Conservation (phyloP, 208 protist species). For the Trichomonas gallinae region DNA sequence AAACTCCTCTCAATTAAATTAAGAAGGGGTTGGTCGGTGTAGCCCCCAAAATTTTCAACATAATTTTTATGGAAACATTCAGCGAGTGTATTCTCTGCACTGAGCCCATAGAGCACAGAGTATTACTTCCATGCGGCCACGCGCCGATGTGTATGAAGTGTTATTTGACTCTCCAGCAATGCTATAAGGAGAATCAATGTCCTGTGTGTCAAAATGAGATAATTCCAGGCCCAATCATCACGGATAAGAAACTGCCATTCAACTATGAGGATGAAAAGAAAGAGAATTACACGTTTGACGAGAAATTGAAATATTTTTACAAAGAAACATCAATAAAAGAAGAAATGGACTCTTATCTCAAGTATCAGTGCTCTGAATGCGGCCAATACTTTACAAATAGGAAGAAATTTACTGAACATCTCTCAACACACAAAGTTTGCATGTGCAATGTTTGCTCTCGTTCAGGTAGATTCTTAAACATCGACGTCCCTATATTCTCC, state of each 20-base stretch:
- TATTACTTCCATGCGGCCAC: background rate
- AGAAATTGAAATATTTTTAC: background rate
- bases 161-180: background rate
- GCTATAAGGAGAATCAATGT: background rate
- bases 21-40: too few relatives aligned
- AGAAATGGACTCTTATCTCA: background rate
- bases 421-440: background rate
- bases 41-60: too few relatives aligned
- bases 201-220: background rate
- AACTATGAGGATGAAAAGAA: background rate
- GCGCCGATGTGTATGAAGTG: background rate
- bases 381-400: too few relatives aligned
- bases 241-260: too few relatives aligned
- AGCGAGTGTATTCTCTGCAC: background rate
- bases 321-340: background rate
- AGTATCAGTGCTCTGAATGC: background rate
- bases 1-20: too few relatives aligned
- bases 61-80: too few relatives aligned
- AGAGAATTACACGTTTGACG: background rate
- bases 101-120: background rate
- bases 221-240: background rate
- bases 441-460: background rate
- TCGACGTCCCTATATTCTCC: background rate
- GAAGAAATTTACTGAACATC: background rate
- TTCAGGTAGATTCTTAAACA: background rate